These are phyloP conservation scores for Talaromyces trachyspermus DNA, from an alignment of 495 filamentous ascomycete genomes.

Conservation along the genomic window DNA sequence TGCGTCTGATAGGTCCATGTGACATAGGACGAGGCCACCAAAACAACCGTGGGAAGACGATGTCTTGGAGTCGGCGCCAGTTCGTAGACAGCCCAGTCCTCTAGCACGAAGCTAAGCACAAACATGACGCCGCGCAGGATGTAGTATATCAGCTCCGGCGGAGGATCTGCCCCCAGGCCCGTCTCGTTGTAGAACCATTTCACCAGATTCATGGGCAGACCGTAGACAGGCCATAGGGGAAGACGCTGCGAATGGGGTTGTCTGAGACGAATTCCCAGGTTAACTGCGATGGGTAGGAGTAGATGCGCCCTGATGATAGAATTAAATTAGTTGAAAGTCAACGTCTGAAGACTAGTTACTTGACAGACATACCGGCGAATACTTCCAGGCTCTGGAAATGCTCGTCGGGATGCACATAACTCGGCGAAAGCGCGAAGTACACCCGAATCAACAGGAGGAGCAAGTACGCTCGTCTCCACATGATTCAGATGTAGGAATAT, in stretches of 20 bases:
- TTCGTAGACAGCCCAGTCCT: constrained; percentile 96
- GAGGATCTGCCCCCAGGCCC: constrained; percentile 39
- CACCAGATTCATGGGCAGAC: constrained; percentile 82
- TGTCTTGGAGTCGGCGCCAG: constrained; percentile 68
- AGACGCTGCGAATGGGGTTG: constrained; percentile 84
- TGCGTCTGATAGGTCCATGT: constrained; percentile 99
- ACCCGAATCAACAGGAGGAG: constrained; percentile 77
- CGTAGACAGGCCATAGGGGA: constrained; percentile 95
- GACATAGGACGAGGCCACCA: constrained; percentile 92
- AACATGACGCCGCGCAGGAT: constrained; percentile 83
- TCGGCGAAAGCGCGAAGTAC: constrained; percentile 89
- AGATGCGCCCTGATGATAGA: constrained; percentile 65
- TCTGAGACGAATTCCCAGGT: constrained; percentile 94
- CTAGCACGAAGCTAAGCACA: constrained; percentile 84
- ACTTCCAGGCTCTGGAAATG: constrained; percentile 98
- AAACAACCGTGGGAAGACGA: constrained; percentile 61
- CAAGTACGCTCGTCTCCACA: constrained; percentile 91
- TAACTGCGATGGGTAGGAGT: constrained; percentile 72
- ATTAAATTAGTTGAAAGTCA: constrained; percentile 5
- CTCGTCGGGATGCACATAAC: constrained; percentile 97
- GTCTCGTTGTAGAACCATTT: constrained; percentile 74
- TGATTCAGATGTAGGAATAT: too few relatives aligned
- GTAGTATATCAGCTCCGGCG: constrained; percentile 79
- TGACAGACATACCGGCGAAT: constrained; percentile 76
- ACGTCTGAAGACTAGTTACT: neutral